Evolutionary conservation across 768 basidiomycete species (phyloP).

Genomic region (Clavaria fumosa): DNA sequence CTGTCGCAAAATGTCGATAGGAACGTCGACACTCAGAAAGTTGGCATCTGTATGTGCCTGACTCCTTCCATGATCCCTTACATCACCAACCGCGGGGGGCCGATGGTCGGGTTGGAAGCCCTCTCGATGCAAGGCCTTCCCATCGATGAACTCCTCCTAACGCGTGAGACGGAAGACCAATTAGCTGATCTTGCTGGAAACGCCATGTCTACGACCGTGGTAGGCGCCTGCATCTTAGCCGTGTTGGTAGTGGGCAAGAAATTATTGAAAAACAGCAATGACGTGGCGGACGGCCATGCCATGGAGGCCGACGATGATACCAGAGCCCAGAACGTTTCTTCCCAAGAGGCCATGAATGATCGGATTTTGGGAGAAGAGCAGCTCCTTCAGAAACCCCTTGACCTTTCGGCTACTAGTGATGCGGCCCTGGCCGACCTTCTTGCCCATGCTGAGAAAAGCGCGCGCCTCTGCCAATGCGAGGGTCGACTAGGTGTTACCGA

Average conservation of each 20-base stretch:
- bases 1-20: conserved; percentile 94
- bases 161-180: conserved; percentile 87
- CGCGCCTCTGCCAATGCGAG: conserved; percentile 82
- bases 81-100: conserved; percentile 89
- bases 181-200: conserved; percentile 91
- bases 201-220: conserved; percentile 95
- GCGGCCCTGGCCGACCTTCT: conserved; percentile 41
- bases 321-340: conserved; percentile 34
- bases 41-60: conserved; percentile 83
- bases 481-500: conserved; percentile 67
- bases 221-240: conserved; percentile 77
- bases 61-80: conserved; percentile 97
- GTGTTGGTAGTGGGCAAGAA: conserved; percentile 56
- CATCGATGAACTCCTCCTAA: conserved; percentile 79
- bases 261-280: conserved; percentile 35
- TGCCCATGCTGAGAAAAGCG: conserved; percentile 46
- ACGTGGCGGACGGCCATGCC: conserved; percentile 13
- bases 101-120: conserved; percentile 88
- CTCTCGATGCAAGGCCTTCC: conserved; percentile 91
- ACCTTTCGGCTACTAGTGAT: conserved; percentile 42
- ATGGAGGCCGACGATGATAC: conserved; percentile 15
- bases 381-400: conserved; percentile 45
- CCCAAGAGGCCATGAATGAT: conserved; percentile 20
- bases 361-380: conserved; percentile 61
- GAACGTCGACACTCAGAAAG: conserved; percentile 62